Conservation (phyloP, 176 grass and related monocot genomes). For the Eragrostis nindensis region DNA sequence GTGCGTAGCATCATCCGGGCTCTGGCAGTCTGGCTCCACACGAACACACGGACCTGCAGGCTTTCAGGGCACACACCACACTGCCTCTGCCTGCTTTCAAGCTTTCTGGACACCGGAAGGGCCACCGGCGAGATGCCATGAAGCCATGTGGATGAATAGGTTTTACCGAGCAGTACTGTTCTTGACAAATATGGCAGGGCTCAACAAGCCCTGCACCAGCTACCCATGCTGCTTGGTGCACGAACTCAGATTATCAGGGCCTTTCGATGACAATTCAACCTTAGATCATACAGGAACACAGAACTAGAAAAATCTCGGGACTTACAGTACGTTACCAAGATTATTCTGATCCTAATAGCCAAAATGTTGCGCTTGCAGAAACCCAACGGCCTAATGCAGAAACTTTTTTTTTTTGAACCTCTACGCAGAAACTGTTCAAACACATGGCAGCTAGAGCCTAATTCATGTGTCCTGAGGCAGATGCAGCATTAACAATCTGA, state of each 20-base stretch:
- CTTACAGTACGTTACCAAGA: constrained; percentile 3
- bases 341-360: constrained; percentile 29
- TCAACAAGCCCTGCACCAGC: not conserved
- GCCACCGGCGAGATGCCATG: constrained; percentile 35
- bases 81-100: constrained; percentile 23
- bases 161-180: not conserved
- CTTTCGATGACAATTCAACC: not conserved
- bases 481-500: constrained; percentile 14
- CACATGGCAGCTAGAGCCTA: constrained; percentile 49
- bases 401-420: too few species aligned
- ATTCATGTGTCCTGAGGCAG: constrained; percentile 26
- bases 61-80: constrained; percentile 4
- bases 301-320: not conserved
- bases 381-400: constrained; percentile 23
- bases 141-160: constrained; percentile 48
- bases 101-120: constrained; percentile 13
- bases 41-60: constrained; percentile 16
- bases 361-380: constrained; percentile 24
- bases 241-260: not conserved
- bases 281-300: not conserved
- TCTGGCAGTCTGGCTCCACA: not conserved
- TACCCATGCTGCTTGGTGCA: not conserved
- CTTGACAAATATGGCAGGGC: constrained; percentile 20
- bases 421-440: constrained; percentile 41
- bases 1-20: not conserved